A percentile compares a stretch with the other conserved stretches of the same genome.
phyloP scores from a whole-genome alignment of 139 green algal genomes.

The Coelastrella sp. region DNA sequence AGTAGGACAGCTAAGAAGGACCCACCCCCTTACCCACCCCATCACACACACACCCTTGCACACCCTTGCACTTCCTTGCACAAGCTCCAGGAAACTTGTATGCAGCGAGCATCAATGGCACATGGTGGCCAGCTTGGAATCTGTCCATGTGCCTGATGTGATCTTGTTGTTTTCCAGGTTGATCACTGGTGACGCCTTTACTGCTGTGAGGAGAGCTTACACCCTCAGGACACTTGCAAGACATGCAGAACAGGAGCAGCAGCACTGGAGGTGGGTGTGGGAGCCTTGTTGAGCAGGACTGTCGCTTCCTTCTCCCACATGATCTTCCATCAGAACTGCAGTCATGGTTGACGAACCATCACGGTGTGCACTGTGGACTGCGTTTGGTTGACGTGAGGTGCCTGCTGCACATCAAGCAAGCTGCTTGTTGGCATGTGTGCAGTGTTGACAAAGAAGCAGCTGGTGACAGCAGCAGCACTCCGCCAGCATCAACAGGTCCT shows the following conservation, averaged over 20 bases:
- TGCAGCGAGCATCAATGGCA: background rate
- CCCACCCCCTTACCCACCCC: background rate
- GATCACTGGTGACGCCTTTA: constrained; percentile 33
- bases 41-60: background rate
- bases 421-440: background rate
- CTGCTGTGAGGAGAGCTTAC: constrained; percentile 9
- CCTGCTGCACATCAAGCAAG: background rate
- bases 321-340: too few relatives aligned
- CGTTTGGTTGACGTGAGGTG: background rate
- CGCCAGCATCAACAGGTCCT: background rate
- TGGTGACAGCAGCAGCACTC: background rate
- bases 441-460: background rate
- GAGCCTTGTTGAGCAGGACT: background rate
- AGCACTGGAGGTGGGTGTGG: background rate
- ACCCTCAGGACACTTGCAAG: constrained; percentile 1
- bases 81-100: background rate
- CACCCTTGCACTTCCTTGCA: background rate
- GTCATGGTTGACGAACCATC: too few relatives aligned
- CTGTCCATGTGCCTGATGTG: background rate
- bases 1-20: background rate
- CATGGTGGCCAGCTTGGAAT: background rate
- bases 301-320: background rate
- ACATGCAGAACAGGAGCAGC: background rate
- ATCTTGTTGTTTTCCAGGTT: background rate
- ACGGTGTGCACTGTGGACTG: too few relatives aligned